phyloP scores from a whole-genome alignment of 176 grass and related monocot genomes.

The Eleusine indica region DNA sequence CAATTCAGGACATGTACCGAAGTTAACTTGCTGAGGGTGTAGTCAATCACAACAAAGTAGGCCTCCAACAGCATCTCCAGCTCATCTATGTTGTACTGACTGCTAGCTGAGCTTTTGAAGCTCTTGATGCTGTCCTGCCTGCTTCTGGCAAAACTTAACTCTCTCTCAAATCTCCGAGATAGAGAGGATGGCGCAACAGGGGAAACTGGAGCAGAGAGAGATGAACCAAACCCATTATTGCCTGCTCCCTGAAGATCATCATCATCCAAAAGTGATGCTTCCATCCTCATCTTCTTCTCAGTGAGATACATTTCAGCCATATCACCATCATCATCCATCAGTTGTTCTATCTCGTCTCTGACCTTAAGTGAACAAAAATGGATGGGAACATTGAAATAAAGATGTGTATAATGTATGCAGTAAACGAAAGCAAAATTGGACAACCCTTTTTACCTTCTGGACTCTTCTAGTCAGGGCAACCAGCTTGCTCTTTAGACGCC shows the following conservation, averaged over 20 bases:
- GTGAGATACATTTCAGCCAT: conserved; percentile 99
- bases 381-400: conserved; percentile 7
- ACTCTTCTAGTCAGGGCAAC: conserved; percentile 89
- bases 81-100: conserved; percentile 64
- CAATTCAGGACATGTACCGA: conserved; percentile 54
- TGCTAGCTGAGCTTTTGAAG: conserved; percentile 68
- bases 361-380: conserved; percentile 55
- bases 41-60: conserved; percentile 88
- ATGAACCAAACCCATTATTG: conserved; percentile 52
- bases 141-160: conserved; percentile 68
- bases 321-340: conserved; percentile 98
- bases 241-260: conserved; percentile 51
- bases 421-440: conserved; percentile 27
- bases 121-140: conserved; percentile 57
- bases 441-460: conserved; percentile 67
- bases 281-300: conserved; percentile 77
- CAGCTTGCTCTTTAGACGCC: conserved; percentile 87
- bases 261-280: conserved; percentile 64
- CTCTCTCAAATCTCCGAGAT: conserved; percentile 63
- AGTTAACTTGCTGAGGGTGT: conserved; percentile 85
- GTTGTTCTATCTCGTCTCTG: conserved; percentile 91
- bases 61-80: conserved; percentile 96
- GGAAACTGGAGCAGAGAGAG: conserved; percentile 85
- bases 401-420: neutral
- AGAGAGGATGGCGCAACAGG: conserved; percentile 59